phyloP scores from a whole-genome alignment of 495 filamentous ascomycete species.

The Xylaria cubensis region DNA sequence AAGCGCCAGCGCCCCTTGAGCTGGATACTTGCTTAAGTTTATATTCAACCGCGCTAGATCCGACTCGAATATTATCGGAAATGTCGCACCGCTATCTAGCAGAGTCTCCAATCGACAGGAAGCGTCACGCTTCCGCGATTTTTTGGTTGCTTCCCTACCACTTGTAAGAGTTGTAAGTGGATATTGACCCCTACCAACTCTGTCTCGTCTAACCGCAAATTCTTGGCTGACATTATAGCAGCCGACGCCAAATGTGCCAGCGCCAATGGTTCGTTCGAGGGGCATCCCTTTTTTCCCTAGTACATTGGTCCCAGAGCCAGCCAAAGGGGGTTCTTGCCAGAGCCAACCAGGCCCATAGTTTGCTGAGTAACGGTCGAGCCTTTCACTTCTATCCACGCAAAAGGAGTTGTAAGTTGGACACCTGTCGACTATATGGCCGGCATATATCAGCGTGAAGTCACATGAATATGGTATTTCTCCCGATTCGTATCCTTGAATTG shows the following conservation, averaged over 20 bases:
- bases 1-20: conserved; percentile 42
- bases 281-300: conserved; percentile 43
- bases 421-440: conserved; percentile 52
- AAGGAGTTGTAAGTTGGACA: conserved; percentile 47
- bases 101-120: conserved; percentile 38
- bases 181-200: conserved; percentile 13
- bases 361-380: conserved; percentile 48
- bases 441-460: conserved; percentile 53
- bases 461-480: conserved; percentile 49
- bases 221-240: conserved; percentile 31
- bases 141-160: neutral
- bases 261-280: neutral
- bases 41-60: conserved; percentile 49
- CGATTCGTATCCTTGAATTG: conserved; percentile 50
- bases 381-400: conserved; percentile 45
- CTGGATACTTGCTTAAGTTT: conserved; percentile 43
- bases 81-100: conserved; percentile 54
- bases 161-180: neutral
- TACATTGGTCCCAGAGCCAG: conserved; percentile 25
- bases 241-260: neutral
- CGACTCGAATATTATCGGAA: conserved; percentile 42
- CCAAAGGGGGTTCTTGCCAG: conserved; percentile 57
- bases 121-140: neutral
- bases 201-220: conserved; percentile 20
- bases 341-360: conserved; percentile 54